phyloP scores from a whole-genome alignment of 1,284 basidiomycete genomes.

The Trichosporon sp. region DNA sequence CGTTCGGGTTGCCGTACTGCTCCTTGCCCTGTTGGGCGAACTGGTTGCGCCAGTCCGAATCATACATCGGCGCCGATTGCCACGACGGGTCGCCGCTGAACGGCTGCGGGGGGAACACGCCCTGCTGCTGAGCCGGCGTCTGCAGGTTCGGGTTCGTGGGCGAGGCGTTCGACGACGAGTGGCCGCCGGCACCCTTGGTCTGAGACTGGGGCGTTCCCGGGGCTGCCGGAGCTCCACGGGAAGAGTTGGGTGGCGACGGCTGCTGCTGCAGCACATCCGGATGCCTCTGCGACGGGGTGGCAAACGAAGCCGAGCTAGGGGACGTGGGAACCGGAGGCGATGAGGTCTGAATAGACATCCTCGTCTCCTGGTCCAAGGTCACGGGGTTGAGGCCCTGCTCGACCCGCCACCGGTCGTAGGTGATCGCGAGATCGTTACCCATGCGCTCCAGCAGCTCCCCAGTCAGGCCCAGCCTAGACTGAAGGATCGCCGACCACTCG shows the following conservation, averaged over 20 bases:
- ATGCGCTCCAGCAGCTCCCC: slow-evolving; percentile 32
- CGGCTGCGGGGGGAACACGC: slow-evolving; percentile 9
- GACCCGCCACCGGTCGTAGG: slow-evolving; percentile 28
- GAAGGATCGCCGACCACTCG: slow-evolving; percentile 16
- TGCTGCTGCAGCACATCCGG: background rate
- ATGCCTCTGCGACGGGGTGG: slow-evolving; percentile 4
- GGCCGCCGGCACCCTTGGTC: slow-evolving; percentile 8
- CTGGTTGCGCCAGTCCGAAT: background rate
- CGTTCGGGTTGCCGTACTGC: slow-evolving; percentile 1
- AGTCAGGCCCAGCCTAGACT: slow-evolving; percentile 28
- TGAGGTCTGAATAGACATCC: background rate
- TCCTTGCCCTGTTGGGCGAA: background rate
- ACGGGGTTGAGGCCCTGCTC: slow-evolving; percentile 4
- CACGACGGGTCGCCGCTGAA: background rate
- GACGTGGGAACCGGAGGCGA: slow-evolving; percentile 1
- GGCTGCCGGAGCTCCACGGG: background rate
- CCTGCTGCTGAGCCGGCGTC: slow-evolving; percentile 14
- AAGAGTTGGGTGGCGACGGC: slow-evolving; percentile 1
- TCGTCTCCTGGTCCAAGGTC: background rate
- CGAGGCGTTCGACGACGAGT: slow-evolving; percentile 11
- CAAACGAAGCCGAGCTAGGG: slow-evolving; percentile 6
- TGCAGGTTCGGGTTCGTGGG: slow-evolving; percentile 19
- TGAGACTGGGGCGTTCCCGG: slow-evolving; percentile 13
- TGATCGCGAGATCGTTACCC: slow-evolving; percentile 25
- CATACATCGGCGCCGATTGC: background rate